Conservation (phyloP, 208 protist species). For the Tritrichomonas foetus region DNA sequence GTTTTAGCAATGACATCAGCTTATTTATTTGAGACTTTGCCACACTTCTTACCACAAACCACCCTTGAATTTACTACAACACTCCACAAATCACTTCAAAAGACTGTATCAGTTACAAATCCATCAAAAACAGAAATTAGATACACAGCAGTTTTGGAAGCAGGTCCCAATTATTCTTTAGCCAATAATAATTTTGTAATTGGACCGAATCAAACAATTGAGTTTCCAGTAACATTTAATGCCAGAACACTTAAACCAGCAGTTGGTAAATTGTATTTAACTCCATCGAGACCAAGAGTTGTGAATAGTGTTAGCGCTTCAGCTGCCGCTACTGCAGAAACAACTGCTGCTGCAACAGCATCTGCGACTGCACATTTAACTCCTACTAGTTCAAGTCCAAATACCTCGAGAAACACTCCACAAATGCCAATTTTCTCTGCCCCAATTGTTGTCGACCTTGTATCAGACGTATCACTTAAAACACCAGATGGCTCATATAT, state of each 20-base stretch:
- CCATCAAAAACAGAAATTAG: neutral
- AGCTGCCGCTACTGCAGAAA: neutral
- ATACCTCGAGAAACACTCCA: neutral
- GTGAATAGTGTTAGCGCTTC: neutral
- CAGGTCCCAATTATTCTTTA: neutral
- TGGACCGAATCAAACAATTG: neutral
- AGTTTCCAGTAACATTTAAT: neutral
- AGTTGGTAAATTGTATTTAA: neutral
- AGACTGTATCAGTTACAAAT: neutral
- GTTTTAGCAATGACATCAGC: neutral
- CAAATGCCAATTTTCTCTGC: neutral
- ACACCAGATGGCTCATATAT: neutral
- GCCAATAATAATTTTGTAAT: neutral
- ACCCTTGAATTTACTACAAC: neutral
- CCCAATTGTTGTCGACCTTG: conserved; percentile 27
- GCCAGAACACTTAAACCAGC: neutral
- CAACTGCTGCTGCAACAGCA: no score
- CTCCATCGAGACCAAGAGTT: neutral
- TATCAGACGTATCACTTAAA: neutral
- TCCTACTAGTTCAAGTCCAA: no score
- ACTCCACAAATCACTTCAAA: neutral
- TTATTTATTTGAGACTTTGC: conserved; percentile 31
- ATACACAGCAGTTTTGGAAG: neutral
- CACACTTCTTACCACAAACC: neutral
- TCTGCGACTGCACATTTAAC: neutral